Conservation (phyloP, 306 rosid genomes). For the Quercus dentata region DNA sequence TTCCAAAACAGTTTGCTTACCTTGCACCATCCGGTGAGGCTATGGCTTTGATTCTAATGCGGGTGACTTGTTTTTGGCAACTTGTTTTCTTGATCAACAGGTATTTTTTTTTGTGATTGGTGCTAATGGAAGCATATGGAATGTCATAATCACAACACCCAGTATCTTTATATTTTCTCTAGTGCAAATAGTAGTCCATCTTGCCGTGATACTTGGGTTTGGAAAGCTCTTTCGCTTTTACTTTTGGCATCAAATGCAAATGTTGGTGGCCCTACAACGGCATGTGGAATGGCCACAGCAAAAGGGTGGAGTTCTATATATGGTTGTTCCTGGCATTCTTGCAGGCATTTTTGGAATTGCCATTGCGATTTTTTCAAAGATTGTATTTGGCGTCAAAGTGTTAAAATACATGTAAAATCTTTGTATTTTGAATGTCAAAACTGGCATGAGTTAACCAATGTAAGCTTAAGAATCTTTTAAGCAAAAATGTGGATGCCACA, state of each 20-base stretch:
- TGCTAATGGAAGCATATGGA: constrained; percentile 46
- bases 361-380: constrained; percentile 72
- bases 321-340: constrained; percentile 72
- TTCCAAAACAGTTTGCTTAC: constrained; percentile 36
- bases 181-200: constrained; percentile 40
- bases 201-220: constrained; percentile 39
- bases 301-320: constrained; percentile 58
- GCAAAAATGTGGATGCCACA: no score
- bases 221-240: constrained; percentile 37
- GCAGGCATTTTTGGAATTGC: constrained; percentile 74
- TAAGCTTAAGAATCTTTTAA: neutral
- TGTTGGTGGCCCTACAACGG: constrained; percentile 55
- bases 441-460: neutral
- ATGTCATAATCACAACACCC: constrained; percentile 44
- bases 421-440: neutral
- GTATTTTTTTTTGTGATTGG: constrained; percentile 51
- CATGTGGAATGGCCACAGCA: constrained; percentile 69
- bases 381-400: constrained; percentile 48
- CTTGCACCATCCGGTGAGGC: constrained; percentile 54
- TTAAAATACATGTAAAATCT: constrained; percentile 39
- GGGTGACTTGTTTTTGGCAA: constrained; percentile 15
- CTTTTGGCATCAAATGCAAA: constrained; percentile 60
- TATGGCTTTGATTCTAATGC: constrained; percentile 49
- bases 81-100: constrained; percentile 18
- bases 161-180: constrained; percentile 39